These are phyloP conservation scores for Piedraia hortae DNA, from an alignment of 2,329 filamentous ascomycete species.

Conservation along the genomic window DNA sequence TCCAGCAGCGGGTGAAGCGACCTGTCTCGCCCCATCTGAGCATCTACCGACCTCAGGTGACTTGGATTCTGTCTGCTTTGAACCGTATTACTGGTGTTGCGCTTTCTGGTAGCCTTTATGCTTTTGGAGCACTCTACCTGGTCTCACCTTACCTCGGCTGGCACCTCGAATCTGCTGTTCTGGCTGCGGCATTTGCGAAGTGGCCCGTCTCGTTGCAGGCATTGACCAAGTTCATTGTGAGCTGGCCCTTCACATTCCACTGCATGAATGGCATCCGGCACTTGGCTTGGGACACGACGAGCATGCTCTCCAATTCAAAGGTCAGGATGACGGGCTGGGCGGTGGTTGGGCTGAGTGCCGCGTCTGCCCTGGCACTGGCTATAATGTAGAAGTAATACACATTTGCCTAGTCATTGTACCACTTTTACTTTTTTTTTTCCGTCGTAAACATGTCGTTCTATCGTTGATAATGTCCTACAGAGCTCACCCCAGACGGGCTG, in stretches of 20 bases:
- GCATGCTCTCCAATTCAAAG: slow-evolving; percentile 32
- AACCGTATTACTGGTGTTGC: slow-evolving; percentile 62
- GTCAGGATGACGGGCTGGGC: slow-evolving; percentile 39
- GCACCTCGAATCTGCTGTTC: slow-evolving; percentile 35
- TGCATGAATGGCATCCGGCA: slow-evolving; percentile 41
- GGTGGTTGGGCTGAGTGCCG: slow-evolving; percentile 28
- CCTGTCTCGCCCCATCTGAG: slow-evolving; percentile 61
- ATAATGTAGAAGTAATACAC: slow-evolving; percentile 11
- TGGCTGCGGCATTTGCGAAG: slow-evolving; percentile 36
- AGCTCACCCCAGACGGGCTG: slow-evolving; percentile 9
- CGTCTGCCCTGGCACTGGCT: slow-evolving; percentile 22
- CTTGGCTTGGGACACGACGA: slow-evolving; percentile 40
- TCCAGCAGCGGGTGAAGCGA: slow-evolving; percentile 50
- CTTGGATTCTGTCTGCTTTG: slow-evolving; percentile 48
- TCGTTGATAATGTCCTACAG: neutral
- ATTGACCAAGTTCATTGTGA: slow-evolving; percentile 28
- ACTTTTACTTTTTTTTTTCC: slow-evolving; percentile 1
- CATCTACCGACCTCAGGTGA: slow-evolving; percentile 72
- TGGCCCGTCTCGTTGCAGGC: slow-evolving; percentile 33
- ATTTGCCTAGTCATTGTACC: too few species aligned
- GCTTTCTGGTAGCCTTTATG: slow-evolving; percentile 49
- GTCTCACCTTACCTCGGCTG: slow-evolving; percentile 46
- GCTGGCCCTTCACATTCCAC: slow-evolving; percentile 42
- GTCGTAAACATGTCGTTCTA: neutral
- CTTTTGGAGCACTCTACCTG: slow-evolving; percentile 58